phyloP scores from a whole-genome alignment of 768 basidiomycete species.

The Guyanaporus albipodus region DNA sequence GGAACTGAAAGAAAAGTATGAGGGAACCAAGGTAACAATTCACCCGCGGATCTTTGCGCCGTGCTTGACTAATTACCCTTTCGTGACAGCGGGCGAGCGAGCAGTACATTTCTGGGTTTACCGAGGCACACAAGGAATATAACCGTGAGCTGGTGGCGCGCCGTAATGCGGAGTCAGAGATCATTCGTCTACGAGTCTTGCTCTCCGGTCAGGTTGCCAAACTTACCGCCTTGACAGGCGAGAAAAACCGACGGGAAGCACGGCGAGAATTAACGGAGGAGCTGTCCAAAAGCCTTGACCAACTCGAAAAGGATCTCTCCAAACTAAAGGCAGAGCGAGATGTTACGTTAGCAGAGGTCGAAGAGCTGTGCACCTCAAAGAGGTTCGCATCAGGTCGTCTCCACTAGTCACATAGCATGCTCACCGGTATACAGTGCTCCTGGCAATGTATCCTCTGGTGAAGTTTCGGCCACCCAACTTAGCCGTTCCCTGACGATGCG shows the following conservation, averaged over 20 bases:
- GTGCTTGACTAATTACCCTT: background rate
- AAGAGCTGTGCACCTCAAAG: slow-evolving; percentile 76
- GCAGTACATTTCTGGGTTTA: slow-evolving; percentile 88
- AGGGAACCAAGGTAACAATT: slow-evolving; percentile 78
- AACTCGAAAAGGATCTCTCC: slow-evolving; percentile 81
- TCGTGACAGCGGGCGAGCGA: slow-evolving; percentile 75
- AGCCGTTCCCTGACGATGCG: slow-evolving; percentile 77
- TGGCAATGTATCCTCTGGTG: slow-evolving; percentile 25
- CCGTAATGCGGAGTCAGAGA: slow-evolving; percentile 89
- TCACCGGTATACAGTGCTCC: slow-evolving; percentile 24
- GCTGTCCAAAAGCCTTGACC: slow-evolving; percentile 67
- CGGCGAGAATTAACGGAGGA: slow-evolving; percentile 79
- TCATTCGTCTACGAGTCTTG: slow-evolving; percentile 77
- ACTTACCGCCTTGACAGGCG: slow-evolving; percentile 80
- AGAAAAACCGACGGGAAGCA: slow-evolving; percentile 71
- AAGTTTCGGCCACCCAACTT: slow-evolving; percentile 41
- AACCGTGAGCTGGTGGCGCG: slow-evolving; percentile 86
- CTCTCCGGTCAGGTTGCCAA: slow-evolving; percentile 87
- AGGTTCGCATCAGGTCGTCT: slow-evolving; percentile 43
- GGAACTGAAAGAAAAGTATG: slow-evolving; percentile 72
- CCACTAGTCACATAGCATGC: slow-evolving; percentile 17
- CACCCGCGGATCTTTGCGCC: background rate
- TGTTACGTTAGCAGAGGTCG: slow-evolving; percentile 88
- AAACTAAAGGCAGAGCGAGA: slow-evolving; percentile 88
- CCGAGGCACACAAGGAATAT: slow-evolving; percentile 91